A percentile compares a stretch with the other conserved stretches of the same genome.
Conservation (phyloP, 2,329 filamentous ascomycete genomes). For the Xylariaceae sp. region DNA sequence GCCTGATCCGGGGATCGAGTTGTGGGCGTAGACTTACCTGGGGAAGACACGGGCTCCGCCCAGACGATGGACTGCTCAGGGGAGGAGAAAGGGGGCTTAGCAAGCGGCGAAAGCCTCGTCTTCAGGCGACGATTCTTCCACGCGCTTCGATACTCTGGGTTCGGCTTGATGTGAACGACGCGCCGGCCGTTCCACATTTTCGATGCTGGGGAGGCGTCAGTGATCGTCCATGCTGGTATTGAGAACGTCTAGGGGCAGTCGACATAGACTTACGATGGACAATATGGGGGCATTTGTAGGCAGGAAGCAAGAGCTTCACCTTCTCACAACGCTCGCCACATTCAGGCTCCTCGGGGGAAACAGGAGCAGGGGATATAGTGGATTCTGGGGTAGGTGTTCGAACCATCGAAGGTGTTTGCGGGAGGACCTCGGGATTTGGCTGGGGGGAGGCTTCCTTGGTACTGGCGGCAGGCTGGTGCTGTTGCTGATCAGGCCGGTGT, state of each 20-base stretch:
- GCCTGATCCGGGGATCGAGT: no score
- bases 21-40: no score
- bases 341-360: neutral
- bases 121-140: neutral
- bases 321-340: neutral
- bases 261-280: neutral
- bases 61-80: no score
- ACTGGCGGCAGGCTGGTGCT: neutral
- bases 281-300: neutral
- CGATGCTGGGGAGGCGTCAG: neutral
- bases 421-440: neutral
- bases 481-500: neutral
- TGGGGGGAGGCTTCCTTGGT: neutral
- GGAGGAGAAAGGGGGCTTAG: no score
- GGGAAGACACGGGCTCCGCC: no score
- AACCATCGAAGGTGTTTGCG: neutral
- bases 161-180: neutral
- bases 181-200: neutral
- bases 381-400: neutral
- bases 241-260: neutral
- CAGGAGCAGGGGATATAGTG: neutral
- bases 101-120: neutral
- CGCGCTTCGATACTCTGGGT: neutral
- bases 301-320: neutral
- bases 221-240: neutral